Base-by-base conservation (phyloP, 805 yeast species). In the Danielozyma ontarioensis region DNA sequence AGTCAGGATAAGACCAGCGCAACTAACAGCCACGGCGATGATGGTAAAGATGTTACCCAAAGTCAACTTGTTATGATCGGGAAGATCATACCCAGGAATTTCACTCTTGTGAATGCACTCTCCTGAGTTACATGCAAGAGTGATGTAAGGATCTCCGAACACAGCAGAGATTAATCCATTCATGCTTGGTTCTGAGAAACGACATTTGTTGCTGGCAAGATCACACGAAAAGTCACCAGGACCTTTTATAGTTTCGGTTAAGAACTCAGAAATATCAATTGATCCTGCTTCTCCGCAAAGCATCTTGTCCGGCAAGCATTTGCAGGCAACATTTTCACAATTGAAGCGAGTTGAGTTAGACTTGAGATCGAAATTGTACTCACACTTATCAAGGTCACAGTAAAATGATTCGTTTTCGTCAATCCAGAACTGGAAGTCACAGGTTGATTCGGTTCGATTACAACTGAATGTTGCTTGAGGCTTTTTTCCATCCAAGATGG, bases 401-500 rank as follows among this genome's bases (percentile, higher is more conserved):
- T 76, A 93, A 57, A 93, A 93, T 39, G 94, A 81, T 56, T 93
- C 98, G 28, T 71, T 64, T 55, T 87, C 77, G 45, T 81, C 96
- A 42, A 93, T 86, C 98, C 98, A 93, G 53, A 93, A 87, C 58
- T 93, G 97, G 62, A 93, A 87, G 54, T 87, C 79, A 61, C 98
- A 93, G 8, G 57, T 58, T 13, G 61, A 72, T 0, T 76, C 63
- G 1, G 82, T 72, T 46, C 69, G 76, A 51, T 85, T 79, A 64
- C 98, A 93, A 25, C 87, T 75, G 59, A 93, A 90, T 0, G 96
- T 88, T 3, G 86, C 96, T 52, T 90, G 95, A 2, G 98, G 97
- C 33, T 70, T 72, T 56, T 78, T 74, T 0, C 96, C 96, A 13
- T 78, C 68, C 44, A 93, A 66, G 29, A 90, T 81, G 36, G 81